A percentile compares a stretch with the other conserved stretches of the same genome.
phyloP scores from a whole-genome alignment of 129 eudicot genomes.

The Ambrosia trifida region DNA sequence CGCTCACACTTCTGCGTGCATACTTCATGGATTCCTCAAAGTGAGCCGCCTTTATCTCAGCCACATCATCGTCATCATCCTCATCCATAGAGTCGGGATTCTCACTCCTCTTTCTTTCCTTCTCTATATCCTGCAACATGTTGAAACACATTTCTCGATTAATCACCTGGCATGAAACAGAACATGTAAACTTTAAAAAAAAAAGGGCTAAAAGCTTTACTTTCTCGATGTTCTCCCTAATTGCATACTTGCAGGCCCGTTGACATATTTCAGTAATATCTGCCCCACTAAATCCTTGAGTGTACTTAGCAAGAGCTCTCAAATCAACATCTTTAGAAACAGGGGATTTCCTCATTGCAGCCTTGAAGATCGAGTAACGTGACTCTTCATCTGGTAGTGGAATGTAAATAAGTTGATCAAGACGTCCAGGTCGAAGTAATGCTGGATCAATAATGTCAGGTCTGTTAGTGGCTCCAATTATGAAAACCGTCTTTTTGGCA shows the following conservation, averaged over 20 bases:
- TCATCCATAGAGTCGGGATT: conserved; percentile 58
- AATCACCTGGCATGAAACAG: neutral
- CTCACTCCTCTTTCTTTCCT: conserved; percentile 44
- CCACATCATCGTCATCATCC: conserved; percentile 47
- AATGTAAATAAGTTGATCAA: conserved; percentile 32
- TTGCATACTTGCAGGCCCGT: conserved; percentile 41
- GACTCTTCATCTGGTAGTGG: conserved; percentile 37
- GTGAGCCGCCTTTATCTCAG: conserved; percentile 52
- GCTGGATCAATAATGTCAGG: conserved; percentile 9
- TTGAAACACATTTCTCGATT: neutral
- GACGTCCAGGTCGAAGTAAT: conserved; percentile 20
- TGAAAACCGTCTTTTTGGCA: conserved; percentile 9
- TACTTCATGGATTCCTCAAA: conserved; percentile 62
- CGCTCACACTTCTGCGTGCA: conserved; percentile 61
- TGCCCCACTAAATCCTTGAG: conserved; percentile 37
- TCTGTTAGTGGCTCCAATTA: conserved; percentile 15
- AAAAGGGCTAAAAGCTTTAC: neutral
- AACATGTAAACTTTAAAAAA: neutral
- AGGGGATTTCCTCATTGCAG: conserved; percentile 37
- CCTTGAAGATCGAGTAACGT: conserved; percentile 24
- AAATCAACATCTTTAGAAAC: conserved; percentile 34
- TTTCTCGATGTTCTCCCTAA: conserved; percentile 36
- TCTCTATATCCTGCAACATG: conserved; percentile 42
- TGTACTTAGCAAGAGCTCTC: conserved; percentile 35
- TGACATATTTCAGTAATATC: conserved; percentile 31